These are phyloP conservation scores for Phytophthora sansomeana DNA, from an alignment of 352 stramenopile species.

Conservation along the genomic window DNA sequence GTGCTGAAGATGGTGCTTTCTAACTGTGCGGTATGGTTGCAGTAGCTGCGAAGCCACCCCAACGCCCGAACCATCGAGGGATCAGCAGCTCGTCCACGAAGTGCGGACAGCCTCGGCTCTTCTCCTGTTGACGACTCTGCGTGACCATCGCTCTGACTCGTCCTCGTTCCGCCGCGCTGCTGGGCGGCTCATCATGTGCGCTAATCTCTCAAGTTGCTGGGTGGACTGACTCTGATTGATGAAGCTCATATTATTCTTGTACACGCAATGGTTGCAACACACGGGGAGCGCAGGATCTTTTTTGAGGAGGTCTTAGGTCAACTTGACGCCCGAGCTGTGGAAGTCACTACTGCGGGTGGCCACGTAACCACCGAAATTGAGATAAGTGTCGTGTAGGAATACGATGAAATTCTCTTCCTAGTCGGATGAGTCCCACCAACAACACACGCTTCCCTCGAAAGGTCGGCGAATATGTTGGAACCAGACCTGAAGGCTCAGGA, in stretches of 20 bases:
- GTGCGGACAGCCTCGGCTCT: not conserved
- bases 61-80: not conserved
- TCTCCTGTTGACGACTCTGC: conserved; percentile 3
- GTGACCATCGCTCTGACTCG: conserved; percentile 2
- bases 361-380: too few relatives aligned
- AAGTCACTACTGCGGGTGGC: too few relatives aligned
- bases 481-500: too few relatives aligned
- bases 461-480: too few relatives aligned
- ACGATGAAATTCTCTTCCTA: too few relatives aligned
- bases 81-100: conserved; percentile 5
- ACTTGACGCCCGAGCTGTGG: not conserved
- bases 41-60: not conserved
- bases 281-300: conserved; percentile 12
- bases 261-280: too few relatives aligned
- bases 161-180: conserved; percentile 5
- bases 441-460: too few relatives aligned
- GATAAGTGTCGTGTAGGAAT: too few relatives aligned
- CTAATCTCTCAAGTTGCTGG: not conserved
- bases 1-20: too few relatives aligned
- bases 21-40: too few relatives aligned
- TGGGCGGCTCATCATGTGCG: conserved; percentile 7
- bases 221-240: not conserved
- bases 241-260: too few relatives aligned
- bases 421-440: too few relatives aligned
- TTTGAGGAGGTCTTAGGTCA: conserved; percentile 1